These are phyloP conservation scores for Pseudogymnoascus sp. DNA, from an alignment of 2,329 filamentous ascomycete genomes.

Conservation along the genomic window DNA sequence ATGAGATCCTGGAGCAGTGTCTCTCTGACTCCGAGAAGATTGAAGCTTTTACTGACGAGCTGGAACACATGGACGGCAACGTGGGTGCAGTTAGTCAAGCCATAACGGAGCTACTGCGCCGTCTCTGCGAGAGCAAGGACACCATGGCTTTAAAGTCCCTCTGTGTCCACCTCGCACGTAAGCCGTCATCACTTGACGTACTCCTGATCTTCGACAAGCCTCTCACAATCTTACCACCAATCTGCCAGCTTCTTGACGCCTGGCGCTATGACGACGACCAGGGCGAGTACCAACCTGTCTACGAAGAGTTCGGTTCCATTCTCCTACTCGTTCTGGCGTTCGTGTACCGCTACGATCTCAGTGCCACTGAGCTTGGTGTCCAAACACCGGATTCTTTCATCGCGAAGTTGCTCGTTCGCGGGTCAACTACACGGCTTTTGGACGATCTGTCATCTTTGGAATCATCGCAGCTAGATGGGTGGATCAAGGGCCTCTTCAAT, in stretches of 20 bases:
- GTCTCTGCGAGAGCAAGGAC: constrained; percentile 64
- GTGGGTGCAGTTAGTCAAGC: constrained; percentile 78
- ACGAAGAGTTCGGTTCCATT: constrained; percentile 77
- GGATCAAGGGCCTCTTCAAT: constrained; percentile 45
- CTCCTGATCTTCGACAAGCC: constrained; percentile 69
- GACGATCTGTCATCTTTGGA: constrained; percentile 59
- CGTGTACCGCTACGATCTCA: constrained; percentile 66
- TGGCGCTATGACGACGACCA: constrained; percentile 81
- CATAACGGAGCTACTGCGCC: constrained; percentile 62
- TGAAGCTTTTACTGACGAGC: constrained; percentile 68
- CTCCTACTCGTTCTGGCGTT: constrained; percentile 67
- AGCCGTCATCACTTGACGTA: constrained; percentile 65
- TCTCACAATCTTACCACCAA: constrained; percentile 59
- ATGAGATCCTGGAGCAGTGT: constrained; percentile 71
- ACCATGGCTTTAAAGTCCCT: constrained; percentile 73
- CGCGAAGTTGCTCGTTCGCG: constrained; percentile 54
- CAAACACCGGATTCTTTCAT: constrained; percentile 57
- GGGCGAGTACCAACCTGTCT: constrained; percentile 75
- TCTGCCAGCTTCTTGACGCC: constrained; percentile 68
- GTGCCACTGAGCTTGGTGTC: constrained; percentile 55
- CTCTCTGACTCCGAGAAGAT: constrained; percentile 67
- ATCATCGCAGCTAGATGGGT: constrained; percentile 51
- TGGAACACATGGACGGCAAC: constrained; percentile 88
- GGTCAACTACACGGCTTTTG: constrained; percentile 48
- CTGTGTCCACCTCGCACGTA: constrained; percentile 65